Percentiles rank a stretch among this genome's conserved stretches.
Conservation (phyloP, 73 alveolate species). For the Stentor coeruleus region DNA sequence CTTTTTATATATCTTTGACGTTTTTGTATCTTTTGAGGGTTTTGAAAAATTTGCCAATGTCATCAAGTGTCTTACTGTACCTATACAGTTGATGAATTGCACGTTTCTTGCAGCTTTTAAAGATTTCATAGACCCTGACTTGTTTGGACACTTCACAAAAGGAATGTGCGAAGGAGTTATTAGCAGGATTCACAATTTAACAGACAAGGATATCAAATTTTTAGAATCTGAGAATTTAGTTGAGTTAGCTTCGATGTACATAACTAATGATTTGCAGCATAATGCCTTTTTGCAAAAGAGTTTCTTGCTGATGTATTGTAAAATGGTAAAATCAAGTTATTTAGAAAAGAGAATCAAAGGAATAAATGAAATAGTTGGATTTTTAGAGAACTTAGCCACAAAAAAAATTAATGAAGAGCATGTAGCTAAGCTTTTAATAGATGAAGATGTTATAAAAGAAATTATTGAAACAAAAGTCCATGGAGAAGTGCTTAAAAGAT, state of each 20-base stretch:
- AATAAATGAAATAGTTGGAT: constrained; percentile 54
- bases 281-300: constrained; percentile 25
- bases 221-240: constrained; percentile 38
- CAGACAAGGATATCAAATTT: constrained; percentile 36
- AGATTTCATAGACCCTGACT: constrained; percentile 34
- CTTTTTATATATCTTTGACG: constrained; percentile 40
- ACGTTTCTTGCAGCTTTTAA: constrained; percentile 19
- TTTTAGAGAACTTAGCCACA: constrained; percentile 30
- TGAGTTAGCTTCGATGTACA: not conserved
- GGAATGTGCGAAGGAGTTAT: constrained; percentile 28
- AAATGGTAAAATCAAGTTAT: constrained; percentile 56
- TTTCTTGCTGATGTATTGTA: constrained; percentile 48
- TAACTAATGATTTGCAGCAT: not conserved
- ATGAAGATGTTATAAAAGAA: not conserved
- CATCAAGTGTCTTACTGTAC: constrained; percentile 11
- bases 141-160: constrained; percentile 25
- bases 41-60: constrained; percentile 32
- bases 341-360: constrained; percentile 72
- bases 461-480: not conserved
- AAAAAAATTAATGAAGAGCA: not conserved
- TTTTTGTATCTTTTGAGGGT: constrained; percentile 50
- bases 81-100: constrained; percentile 38
- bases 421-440: not conserved
- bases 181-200: constrained; percentile 31
- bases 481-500: constrained; percentile 21